A percentile compares a stretch with the other conserved stretches of the same genome.
Conservation (phyloP, 192 early-diverging fungal genomes). For the Fimicolochytrium jonesii region DNA sequence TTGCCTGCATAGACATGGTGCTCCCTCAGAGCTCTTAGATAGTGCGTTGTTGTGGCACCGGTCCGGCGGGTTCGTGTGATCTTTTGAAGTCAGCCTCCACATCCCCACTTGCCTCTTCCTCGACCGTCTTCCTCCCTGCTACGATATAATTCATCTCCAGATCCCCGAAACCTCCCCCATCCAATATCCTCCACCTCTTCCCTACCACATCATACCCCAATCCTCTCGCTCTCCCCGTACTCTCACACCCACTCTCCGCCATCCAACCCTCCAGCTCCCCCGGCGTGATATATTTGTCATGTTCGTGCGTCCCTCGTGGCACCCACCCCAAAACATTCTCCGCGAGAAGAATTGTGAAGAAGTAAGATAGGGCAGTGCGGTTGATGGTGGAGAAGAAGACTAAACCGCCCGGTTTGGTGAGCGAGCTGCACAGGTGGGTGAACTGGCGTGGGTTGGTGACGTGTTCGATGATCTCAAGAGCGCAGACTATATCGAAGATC, state of each 20-base stretch:
- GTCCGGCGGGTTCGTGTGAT: too few relatives aligned
- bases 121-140: constrained; percentile 26
- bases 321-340: constrained; percentile 77
- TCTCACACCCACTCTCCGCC: constrained; percentile 15
- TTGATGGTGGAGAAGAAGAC: constrained; percentile 91
- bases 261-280: constrained; percentile 53
- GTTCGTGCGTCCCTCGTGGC: constrained; percentile 80
- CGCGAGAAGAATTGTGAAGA: constrained; percentile 77
- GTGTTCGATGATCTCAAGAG: constrained; percentile 92
- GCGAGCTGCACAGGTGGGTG: constrained; percentile 56
- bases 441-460: constrained; percentile 72
- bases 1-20: too few relatives aligned
- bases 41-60: too few relatives aligned
- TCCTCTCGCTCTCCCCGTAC: too few relatives aligned
- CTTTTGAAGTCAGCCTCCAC: too few relatives aligned
- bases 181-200: constrained; percentile 23
- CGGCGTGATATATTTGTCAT: constrained; percentile 79
- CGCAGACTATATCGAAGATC: constrained; percentile 76
- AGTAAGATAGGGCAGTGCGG: constrained; percentile 68
- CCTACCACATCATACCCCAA: constrained; percentile 31
- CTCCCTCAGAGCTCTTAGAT: too few relatives aligned
- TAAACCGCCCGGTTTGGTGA: constrained; percentile 66
- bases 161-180: constrained; percentile 15
- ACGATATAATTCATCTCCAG: constrained; percentile 41
- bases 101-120: too few relatives aligned